phyloP scores from a whole-genome alignment of 2,329 filamentous ascomycete genomes.

The Parastagonospora avenae region DNA sequence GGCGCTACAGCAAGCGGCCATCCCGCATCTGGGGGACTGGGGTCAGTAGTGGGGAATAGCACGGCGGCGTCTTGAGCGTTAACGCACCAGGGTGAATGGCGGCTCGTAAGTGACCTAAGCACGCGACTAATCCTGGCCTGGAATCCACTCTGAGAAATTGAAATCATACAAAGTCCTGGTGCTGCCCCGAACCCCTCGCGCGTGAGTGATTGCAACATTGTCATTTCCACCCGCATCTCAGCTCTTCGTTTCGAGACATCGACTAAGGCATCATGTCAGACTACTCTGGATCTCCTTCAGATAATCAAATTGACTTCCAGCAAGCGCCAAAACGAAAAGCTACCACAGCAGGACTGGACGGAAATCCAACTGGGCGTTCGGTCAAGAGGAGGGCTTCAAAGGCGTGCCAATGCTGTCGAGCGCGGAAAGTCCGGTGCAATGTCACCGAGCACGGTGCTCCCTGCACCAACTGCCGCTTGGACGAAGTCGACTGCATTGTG shows the following conservation, averaged over 20 bases:
- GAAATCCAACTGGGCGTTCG: conserved; percentile 55
- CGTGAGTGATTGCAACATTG: conserved; percentile 19
- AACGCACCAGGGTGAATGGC: conserved; percentile 38
- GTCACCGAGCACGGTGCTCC: conserved; percentile 84
- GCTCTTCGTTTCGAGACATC: conserved; percentile 16
- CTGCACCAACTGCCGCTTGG: conserved; percentile 84
- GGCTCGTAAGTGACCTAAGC: conserved; percentile 36
- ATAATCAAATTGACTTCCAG: conserved; percentile 36
- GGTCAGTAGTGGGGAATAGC: conserved; percentile 40
- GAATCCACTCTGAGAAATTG: conserved; percentile 41
- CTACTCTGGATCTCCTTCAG: conserved; percentile 43
- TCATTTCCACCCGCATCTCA: conserved; percentile 19
- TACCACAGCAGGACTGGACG: conserved; percentile 60
- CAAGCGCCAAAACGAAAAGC: conserved; percentile 62
- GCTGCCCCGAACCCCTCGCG: conserved; percentile 32
- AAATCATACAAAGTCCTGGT: conserved; percentile 39
- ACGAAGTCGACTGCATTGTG: conserved; percentile 74
- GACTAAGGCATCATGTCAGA: conserved; percentile 42
- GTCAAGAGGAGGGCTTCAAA: conserved; percentile 88
- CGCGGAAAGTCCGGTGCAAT: conserved; percentile 91
- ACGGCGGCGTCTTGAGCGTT: conserved; percentile 42
- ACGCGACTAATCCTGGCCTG: conserved; percentile 29
- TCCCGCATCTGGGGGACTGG: conserved; percentile 45
- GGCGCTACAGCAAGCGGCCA: conserved; percentile 7
- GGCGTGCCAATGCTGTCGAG: conserved; percentile 86